A percentile compares a stretch with the other conserved stretches of the same genome.
These are phyloP conservation scores for Arxiozyma slooffiae DNA, from an alignment of 1,139 yeast species.

Conservation along the genomic window DNA sequence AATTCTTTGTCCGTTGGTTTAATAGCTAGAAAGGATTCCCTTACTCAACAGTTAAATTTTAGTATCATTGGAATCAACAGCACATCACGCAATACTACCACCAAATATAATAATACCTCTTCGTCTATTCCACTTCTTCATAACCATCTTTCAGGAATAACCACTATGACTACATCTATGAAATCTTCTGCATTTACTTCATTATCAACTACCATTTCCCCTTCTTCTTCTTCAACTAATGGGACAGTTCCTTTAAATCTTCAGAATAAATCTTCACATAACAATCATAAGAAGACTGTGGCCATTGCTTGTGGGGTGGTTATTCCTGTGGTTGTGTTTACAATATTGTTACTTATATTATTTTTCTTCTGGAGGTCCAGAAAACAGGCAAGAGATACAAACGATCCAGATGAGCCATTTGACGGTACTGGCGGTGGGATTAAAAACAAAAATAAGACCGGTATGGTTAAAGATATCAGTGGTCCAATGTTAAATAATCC, in stretches of 20 bases:
- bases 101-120: slow-evolving; percentile 19
- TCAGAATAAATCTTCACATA: slow-evolving; percentile 17
- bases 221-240: slow-evolving; percentile 16
- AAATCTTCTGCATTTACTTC: slow-evolving; percentile 28
- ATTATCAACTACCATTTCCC: slow-evolving; percentile 23
- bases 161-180: slow-evolving; percentile 20
- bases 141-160: background rate
- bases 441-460: slow-evolving; percentile 15
- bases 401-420: slow-evolving; percentile 7
- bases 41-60: slow-evolving; percentile 41
- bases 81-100: slow-evolving; percentile 3
- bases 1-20: slow-evolving; percentile 41
- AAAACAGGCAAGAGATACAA: slow-evolving; percentile 28
- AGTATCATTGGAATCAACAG: slow-evolving; percentile 46
- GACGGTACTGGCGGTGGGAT: too few relatives aligned
- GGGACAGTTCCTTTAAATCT: slow-evolving; percentile 18
- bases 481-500: slow-evolving; percentile 34
- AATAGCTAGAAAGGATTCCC: slow-evolving; percentile 39
- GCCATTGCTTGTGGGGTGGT: slow-evolving; percentile 90
- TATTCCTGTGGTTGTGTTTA: slow-evolving; percentile 50
- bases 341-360: slow-evolving; percentile 41
- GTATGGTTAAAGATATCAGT: slow-evolving; percentile 22
- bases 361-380: slow-evolving; percentile 51
- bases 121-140: background rate
- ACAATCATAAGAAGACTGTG: slow-evolving; percentile 37